A percentile compares a stretch with the other conserved stretches of the same genome.
Evolutionary conservation across 2,329 filamentous ascomycete species (phyloP).

Genomic region (Cryphonectria japonica): DNA sequence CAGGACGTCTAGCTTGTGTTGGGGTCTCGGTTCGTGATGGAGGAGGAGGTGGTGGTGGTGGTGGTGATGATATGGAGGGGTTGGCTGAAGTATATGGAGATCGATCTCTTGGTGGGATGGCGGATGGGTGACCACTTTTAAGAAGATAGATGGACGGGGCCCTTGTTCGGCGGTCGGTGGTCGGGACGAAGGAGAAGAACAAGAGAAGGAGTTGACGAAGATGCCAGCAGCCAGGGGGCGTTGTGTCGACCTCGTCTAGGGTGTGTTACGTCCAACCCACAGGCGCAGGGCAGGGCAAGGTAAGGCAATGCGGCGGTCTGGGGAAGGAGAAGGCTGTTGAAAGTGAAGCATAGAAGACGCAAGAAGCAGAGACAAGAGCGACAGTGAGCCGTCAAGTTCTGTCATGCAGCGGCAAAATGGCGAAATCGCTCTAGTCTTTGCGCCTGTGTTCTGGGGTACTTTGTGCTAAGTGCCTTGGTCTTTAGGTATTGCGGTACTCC

Average conservation of each 20-base stretch:
- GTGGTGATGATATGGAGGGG: slow-evolving; percentile 5
- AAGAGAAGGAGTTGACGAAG: slow-evolving; percentile 12
- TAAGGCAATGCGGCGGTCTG: slow-evolving; percentile 1
- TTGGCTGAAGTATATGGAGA: background rate
- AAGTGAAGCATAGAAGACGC: slow-evolving; percentile 12
- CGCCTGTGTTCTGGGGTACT: background rate
- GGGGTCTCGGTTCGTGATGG: background rate
- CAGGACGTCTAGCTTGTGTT: background rate
- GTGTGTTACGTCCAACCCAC: slow-evolving; percentile 3
- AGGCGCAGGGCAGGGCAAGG: background rate
- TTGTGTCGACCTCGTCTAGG: slow-evolving; percentile 1
- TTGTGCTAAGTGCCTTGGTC: background rate
- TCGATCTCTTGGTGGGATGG: background rate
- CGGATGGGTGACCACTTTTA: background rate
- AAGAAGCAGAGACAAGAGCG: slow-evolving; percentile 3
- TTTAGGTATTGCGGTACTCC: background rate
- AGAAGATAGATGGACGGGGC: slow-evolving; percentile 11
- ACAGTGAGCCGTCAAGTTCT: slow-evolving; percentile 7
- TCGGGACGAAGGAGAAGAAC: background rate
- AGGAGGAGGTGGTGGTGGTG: background rate
- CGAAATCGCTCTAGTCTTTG: slow-evolving; percentile 22
- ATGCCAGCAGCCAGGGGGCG: background rate
- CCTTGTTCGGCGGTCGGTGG: slow-evolving; percentile 13
- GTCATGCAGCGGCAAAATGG: slow-evolving; percentile 30
- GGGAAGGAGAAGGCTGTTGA: background rate